Evolutionary conservation across 2,329 filamentous ascomycete species (phyloP).

Genomic region (Pezicula radicicola): DNA sequence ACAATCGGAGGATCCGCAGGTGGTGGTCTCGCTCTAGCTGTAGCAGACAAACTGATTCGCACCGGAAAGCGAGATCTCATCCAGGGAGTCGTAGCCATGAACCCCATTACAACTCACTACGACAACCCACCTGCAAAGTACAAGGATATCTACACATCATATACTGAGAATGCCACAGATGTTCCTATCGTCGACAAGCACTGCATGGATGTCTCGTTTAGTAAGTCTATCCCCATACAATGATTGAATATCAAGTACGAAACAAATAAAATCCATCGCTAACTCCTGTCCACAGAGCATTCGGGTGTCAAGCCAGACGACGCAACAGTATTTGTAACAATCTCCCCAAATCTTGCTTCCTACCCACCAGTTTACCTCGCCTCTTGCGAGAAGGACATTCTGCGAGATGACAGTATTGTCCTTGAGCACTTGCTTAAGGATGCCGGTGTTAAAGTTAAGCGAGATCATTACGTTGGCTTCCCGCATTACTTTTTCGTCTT

Average conservation of each 20-base stretch:
- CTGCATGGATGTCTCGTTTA: conserved; percentile 17
- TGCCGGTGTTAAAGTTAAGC: conserved; percentile 21
- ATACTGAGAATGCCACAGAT: conserved; percentile 12
- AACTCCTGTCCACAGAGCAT: not conserved
- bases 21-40: conserved; percentile 16
- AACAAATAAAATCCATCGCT: not conserved
- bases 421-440: conserved; percentile 25
- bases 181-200: conserved; percentile 17
- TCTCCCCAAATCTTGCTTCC: conserved; percentile 9
- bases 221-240: not conserved
- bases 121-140: conserved; percentile 14
- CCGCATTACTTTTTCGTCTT: conserved; percentile 31
- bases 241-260: not conserved
- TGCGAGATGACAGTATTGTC: conserved; percentile 27
- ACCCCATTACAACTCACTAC: conserved; percentile 19
- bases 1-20: conserved; percentile 21
- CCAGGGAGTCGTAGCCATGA: conserved; percentile 19
- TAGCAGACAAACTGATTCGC: conserved; percentile 19
- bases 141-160: conserved; percentile 13
- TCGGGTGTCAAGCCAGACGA: conserved; percentile 10
- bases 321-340: conserved; percentile 10
- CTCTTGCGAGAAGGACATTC: conserved; percentile 24
- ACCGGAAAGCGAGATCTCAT: conserved; percentile 7
- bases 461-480: conserved; percentile 24
- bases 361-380: conserved; percentile 20